These are phyloP conservation scores for Hemisphaericaspora nanyangensis DNA, from an alignment of 805 yeast genomes.

Conservation along the genomic window DNA sequence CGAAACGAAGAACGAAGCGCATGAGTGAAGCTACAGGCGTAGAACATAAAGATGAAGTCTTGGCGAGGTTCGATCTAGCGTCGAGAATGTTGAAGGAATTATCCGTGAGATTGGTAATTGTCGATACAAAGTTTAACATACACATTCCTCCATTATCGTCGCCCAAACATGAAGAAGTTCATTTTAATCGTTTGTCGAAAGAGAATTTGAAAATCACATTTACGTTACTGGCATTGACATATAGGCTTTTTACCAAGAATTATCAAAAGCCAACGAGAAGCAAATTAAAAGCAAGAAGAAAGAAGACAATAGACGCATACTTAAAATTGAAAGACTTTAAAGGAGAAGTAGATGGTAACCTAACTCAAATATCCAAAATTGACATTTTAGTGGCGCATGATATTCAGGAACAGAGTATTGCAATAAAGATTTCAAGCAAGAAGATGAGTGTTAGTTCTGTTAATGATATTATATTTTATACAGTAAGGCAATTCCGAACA, in stretches of 20 bases:
- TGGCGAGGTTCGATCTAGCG: slow-evolving; percentile 2
- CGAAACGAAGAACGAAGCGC: slow-evolving; percentile 6
- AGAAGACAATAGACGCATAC: slow-evolving; percentile 16
- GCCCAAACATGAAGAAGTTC: slow-evolving; percentile 7
- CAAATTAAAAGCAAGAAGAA: slow-evolving; percentile 5
- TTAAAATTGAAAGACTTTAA: slow-evolving; percentile 29
- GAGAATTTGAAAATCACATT: slow-evolving; percentile 24
- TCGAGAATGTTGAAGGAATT: slow-evolving; percentile 13
- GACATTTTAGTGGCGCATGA: slow-evolving; percentile 24
- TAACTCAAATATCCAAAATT: slow-evolving; percentile 21
- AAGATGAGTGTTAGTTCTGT: slow-evolving; percentile 28
- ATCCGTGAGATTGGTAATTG: slow-evolving; percentile 22
- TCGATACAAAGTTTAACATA: slow-evolving; percentile 25
- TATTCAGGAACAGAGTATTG: slow-evolving; percentile 16
- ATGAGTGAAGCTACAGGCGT: slow-evolving; percentile 7
- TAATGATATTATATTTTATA: slow-evolving; percentile 33
- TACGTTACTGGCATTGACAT: slow-evolving; percentile 19
- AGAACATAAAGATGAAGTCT: slow-evolving; percentile 5
- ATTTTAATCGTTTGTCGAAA: slow-evolving; percentile 22
- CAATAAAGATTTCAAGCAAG: slow-evolving; percentile 23
- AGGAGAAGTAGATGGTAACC: slow-evolving; percentile 30
- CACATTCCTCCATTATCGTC: slow-evolving; percentile 28
- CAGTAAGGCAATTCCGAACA: slow-evolving; percentile 30
- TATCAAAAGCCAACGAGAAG: slow-evolving; percentile 10
- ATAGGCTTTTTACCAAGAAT: slow-evolving; percentile 25